Evolutionary conservation across 106 monocot species (phyloP), one percentile per base, ranked within the genome.

Genomic region (Dendrobium catenatum): DNA sequence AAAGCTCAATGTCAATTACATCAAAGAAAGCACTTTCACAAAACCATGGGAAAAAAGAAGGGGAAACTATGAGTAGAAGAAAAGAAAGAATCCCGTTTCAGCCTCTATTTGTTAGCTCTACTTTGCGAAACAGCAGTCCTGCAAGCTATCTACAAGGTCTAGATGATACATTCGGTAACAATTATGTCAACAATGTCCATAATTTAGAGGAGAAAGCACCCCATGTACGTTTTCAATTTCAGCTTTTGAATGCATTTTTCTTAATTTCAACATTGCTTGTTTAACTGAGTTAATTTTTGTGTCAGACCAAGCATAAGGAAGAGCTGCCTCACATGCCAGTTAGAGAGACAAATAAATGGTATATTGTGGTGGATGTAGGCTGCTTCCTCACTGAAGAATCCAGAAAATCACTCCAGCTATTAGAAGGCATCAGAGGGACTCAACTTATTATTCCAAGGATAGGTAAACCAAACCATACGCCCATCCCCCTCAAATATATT

Each of bases 351-450:
- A 94, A 83, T 80, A 91, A 74, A 81, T 98, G 97, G 97, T 85
- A 83, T 59, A 93, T 94, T 78, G 88, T 98, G 18, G 94, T 86
- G 8, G 94, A 98, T 68, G 86, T 86, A 13, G 85, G 85, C 41
- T 93, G 91, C 84, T 90, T 94, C 73, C 86, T 91, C 4, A 75
- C 85, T 51, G 89, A 88, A 59, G 97, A 94, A 77, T 98, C 94
- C 47, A 86, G 84, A 61, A 94, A 79, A 79, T 82, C 97, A 15
- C 37, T 98, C n/a, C 91, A 86, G 83, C 85, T 98, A 13, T 80
- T 98, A 19, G 84, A 94, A 91, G 97, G 92, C 82, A 83, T 94
- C 48, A 91, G 85, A 81, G 92, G 94, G 55, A 98, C 97, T 46
- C 90, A 87, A 26, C 87, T 98, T 29, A 88, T 94, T 37, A 88